Evolutionary conservation across 768 basidiomycete genomes (phyloP), one percentile per base, ranked within the genome.

Genomic region (Leucosporidium yakuticum): DNA sequence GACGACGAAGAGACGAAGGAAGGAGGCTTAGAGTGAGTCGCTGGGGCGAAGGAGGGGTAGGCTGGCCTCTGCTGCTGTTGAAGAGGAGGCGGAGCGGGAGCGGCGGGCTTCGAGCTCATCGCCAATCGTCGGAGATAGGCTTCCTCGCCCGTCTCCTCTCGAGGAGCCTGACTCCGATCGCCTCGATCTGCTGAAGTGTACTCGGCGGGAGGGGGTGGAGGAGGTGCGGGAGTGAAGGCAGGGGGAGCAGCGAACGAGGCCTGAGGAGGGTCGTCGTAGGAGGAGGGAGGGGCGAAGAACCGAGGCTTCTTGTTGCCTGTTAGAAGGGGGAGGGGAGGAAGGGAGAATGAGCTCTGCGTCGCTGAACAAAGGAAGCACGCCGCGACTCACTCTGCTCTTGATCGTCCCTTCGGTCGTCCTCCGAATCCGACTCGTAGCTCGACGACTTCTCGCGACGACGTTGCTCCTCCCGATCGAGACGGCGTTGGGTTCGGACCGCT

Each of bases 371-470:
- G 19, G 5, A 39, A 25, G 25, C 4, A 19, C 14, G 27, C 44
- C 14, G 12, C 19, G 19, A 59, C 71, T 1, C 7, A 36, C 64
- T 12, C 12, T 39, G 69, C 51, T 60, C 65, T 5, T 69, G 58
- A 7, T 39, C 5, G 15, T 57, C 60, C 11, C 44, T 48, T 15
- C 58, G 57, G 19, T 67, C 67, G 1, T 54, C 61, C 6, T 67
- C 66, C 51, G 68, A 67, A 21, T 68, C 67, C 21, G 67, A 68
- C 53, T 69, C 68, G 60, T 67, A 72, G 60, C 71, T 72, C 34
- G 65, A 64, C 1, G 61, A 60, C 15, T 67, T 56, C 15, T 60
- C 66, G 6, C 63, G 67, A 9, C 63, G 44, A 11, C 64, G 67
- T n/a, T 72, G 64, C 60, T 68, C 71, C 34, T 72, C 71, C 9